Base-by-base conservation (phyloP, 1,284 basidiomycete species). In the Ustilago nuda region DNA sequence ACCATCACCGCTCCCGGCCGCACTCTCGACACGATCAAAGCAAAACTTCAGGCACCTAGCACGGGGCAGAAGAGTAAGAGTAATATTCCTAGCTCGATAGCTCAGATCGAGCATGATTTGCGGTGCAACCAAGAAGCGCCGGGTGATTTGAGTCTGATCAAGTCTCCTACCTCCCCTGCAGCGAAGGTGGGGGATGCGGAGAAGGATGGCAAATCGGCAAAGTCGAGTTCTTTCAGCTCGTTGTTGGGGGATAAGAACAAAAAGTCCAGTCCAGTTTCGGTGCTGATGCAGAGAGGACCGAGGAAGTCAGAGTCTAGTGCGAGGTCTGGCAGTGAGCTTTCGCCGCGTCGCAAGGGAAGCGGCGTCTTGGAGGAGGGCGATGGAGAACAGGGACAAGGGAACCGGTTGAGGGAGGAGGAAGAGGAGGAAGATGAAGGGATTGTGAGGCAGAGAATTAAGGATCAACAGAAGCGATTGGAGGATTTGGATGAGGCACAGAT, bases 401-500 rank as follows among this genome's bases (percentile, higher is more conserved):
- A 13, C 6, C 43, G 43, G 8, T 17, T 27, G 2, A 48, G 57
- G 27, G 45, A 76, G 8, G 65, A 59, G 15, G 67, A 67, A 27
- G 61, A 67, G 17, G 72, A 70, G 43, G 66, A 69, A 23, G 72
- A 75, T 17, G 64, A 66, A 8, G 61, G 66, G 11, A 30, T 61
- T 5, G 61, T 70, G 2, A 60, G 56, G n/a, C 60, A 69, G n/a
- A 60, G 63, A 19, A 72, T 77, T 46, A 61, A 33, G 19, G 66
- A 73, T 4, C 65, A 69, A 50, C 64, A 70, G 35, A 67, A 70
- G 36, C 46, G 68, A 17, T 36, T 78, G 19, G 72, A 78, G 23
- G 71, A 74, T 2, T 41, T 78, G 11, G 76, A 78, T 43, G 60
- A 74, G 43, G 72, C 72, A 4, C 76, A 78, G 57, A 74, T 59